phyloP scores from a whole-genome alignment of 2,329 filamentous ascomycete genomes.

The Colletotrichum magnum region DNA sequence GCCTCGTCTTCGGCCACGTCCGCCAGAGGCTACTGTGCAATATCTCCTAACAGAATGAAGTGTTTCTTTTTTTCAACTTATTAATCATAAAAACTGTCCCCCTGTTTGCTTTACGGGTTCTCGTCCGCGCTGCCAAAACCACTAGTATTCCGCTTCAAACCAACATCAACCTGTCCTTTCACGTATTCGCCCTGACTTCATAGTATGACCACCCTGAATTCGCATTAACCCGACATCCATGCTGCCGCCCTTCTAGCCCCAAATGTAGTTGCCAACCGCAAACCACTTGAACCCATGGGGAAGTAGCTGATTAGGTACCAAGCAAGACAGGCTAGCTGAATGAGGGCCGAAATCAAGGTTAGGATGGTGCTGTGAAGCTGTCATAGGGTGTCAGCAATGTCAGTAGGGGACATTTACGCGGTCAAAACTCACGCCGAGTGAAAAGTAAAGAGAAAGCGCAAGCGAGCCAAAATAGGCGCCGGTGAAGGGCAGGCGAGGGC shows the following conservation, averaged over 20 bases:
- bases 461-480: constrained; percentile 96
- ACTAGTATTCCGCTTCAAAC: no score
- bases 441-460: constrained; percentile 89
- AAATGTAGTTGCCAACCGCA: constrained; percentile 89
- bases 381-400: constrained; percentile 44
- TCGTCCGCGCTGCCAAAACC: no score
- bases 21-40: no score
- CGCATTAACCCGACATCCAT: constrained; percentile 84
- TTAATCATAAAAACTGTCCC: no score
- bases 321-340: constrained; percentile 85
- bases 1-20: no score
- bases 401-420: not conserved
- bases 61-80: no score
- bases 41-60: no score
- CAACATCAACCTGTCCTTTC: no score
- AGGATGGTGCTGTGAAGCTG: constrained; percentile 88
- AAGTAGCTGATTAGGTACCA: constrained; percentile 99
- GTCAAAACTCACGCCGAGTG: constrained; percentile 82
- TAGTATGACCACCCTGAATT: not conserved
- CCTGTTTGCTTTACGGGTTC: no score
- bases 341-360: constrained; percentile 85
- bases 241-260: constrained; percentile 86
- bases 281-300: constrained; percentile 91
- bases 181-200: no score
- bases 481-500: constrained; percentile 90